These are phyloP conservation scores for Celoporthe dispersa DNA, from an alignment of 2,329 filamentous ascomycete genomes.

Conservation along the genomic window DNA sequence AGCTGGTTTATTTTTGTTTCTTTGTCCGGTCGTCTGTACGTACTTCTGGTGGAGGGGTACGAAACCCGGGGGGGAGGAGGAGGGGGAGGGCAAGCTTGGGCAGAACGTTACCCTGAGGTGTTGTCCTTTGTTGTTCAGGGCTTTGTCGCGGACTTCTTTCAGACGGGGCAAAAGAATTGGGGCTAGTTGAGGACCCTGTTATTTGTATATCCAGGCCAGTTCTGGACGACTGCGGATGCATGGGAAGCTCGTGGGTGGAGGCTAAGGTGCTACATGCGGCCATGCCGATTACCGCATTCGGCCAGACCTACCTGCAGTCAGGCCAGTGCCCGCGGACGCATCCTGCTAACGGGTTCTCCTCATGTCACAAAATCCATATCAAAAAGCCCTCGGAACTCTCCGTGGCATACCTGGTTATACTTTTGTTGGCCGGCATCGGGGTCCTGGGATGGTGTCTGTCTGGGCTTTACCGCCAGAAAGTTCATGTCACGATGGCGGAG, in stretches of 20 bases:
- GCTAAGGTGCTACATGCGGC: constrained; percentile 29
- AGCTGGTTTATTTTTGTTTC: constrained; percentile 30
- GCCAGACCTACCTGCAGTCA: constrained; percentile 17
- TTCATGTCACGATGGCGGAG: constrained; percentile 26
- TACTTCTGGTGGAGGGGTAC: constrained; percentile 28
- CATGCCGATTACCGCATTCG: constrained; percentile 31
- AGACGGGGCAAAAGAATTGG: constrained; percentile 21
- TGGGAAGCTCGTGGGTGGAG: constrained; percentile 21
- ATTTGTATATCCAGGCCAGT: constrained; percentile 30
- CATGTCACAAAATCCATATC: constrained; percentile 4
- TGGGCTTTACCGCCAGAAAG: constrained; percentile 1
- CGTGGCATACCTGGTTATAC: constrained; percentile 25
- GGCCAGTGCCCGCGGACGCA: constrained; percentile 22
- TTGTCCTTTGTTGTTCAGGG: constrained; percentile 27
- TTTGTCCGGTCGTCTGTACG: constrained; percentile 28
- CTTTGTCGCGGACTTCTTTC: constrained; percentile 17
- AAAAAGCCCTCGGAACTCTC: constrained; percentile 21
- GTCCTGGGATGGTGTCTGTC: not conserved
- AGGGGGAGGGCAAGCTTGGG: constrained; percentile 2
- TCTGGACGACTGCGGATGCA: constrained; percentile 22
- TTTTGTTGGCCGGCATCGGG: constrained; percentile 21
- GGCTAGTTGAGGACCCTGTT: constrained; percentile 26
- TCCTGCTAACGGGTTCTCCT: constrained; percentile 25
- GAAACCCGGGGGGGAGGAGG: constrained; percentile 17
- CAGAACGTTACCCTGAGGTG: constrained; percentile 24